phyloP scores from a whole-genome alignment of 2,329 filamentous ascomycete species.

The Diaporthe nobilis region DNA sequence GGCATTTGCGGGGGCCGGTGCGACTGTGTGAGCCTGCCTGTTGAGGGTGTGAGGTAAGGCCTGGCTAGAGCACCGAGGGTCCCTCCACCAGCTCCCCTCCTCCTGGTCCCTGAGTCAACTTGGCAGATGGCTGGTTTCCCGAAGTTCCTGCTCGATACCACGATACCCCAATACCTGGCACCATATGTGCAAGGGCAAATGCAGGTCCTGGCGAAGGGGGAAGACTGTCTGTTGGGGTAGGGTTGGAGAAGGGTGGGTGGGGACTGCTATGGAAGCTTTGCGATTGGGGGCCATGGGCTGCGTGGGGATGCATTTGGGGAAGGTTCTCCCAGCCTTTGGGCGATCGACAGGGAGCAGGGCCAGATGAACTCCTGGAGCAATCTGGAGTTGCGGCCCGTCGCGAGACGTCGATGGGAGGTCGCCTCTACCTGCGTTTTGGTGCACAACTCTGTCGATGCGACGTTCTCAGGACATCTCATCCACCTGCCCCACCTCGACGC shows the following conservation, averaged over 20 bases:
- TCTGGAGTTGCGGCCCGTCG: slow-evolving; percentile 42
- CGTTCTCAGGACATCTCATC: neutral
- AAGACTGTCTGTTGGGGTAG: neutral
- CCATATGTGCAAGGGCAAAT: slow-evolving; percentile 3
- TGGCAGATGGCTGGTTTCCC: slow-evolving; percentile 7
- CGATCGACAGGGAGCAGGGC: slow-evolving; percentile 32
- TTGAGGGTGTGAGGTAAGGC: neutral
- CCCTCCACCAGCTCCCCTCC: slow-evolving; percentile 4
- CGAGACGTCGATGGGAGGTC: slow-evolving; percentile 26
- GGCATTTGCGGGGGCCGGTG: slow-evolving; percentile 18
- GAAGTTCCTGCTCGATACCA: slow-evolving; percentile 28
- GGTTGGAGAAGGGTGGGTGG: slow-evolving; percentile 7
- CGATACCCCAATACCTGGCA: slow-evolving; percentile 21
- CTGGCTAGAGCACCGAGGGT: slow-evolving; percentile 19
- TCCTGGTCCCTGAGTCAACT: slow-evolving; percentile 17
- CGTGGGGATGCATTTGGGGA: neutral
- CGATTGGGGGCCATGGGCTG: slow-evolving; percentile 2
- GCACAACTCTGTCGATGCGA: neutral
- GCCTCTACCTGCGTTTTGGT: neutral
- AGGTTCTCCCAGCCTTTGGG: neutral
- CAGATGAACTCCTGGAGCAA: slow-evolving; percentile 31
- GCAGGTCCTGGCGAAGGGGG: slow-evolving; percentile 15
- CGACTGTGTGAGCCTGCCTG: slow-evolving; percentile 2
- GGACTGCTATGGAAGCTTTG: slow-evolving; percentile 12
- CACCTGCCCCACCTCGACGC: neutral